phyloP scores from a whole-genome alignment of 2,329 filamentous ascomycete species.

The Myriangium duriaei region DNA sequence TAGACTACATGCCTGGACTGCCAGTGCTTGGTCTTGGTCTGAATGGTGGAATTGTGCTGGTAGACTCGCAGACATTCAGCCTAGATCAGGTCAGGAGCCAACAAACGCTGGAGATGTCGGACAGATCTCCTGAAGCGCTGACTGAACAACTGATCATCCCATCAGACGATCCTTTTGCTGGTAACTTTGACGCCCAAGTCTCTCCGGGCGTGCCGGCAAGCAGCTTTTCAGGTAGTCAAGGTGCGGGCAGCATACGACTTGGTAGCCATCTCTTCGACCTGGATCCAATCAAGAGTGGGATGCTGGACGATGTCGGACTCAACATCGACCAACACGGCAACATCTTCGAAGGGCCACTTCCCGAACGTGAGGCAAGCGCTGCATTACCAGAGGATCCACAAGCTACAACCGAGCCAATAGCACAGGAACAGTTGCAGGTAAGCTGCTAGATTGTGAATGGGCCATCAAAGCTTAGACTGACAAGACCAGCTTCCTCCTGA shows the following conservation, averaged over 20 bases:
- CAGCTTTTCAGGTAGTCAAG: constrained; percentile 1
- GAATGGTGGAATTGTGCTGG: constrained; percentile 34
- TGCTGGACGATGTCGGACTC: constrained; percentile 34
- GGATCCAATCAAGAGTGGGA: constrained; percentile 12
- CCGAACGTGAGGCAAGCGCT: too few species aligned
- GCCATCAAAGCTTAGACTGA: too few species aligned
- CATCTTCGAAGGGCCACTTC: constrained; percentile 33
- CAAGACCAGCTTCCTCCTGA: neutral
- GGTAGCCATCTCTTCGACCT: constrained; percentile 5
- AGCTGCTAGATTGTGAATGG: too few species aligned
- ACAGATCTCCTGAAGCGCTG: neutral
- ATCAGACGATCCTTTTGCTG: neutral
- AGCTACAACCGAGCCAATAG: too few species aligned
- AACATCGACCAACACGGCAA: constrained; percentile 51
- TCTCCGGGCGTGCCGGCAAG: neutral
- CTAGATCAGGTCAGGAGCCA: constrained; percentile 29
- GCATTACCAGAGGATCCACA: too few species aligned
- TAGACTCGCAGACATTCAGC: constrained; percentile 28
- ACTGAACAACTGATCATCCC: neutral
- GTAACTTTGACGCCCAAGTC: neutral
- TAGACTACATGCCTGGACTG: constrained; percentile 22
- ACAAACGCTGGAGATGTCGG: constrained; percentile 13
- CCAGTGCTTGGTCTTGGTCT: constrained; percentile 51
- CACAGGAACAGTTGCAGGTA: too few species aligned
- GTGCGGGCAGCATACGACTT: neutral